Evolutionary conservation across 2,329 filamentous ascomycete species (phyloP).

Genomic region (Hansfordia pulvinata): DNA sequence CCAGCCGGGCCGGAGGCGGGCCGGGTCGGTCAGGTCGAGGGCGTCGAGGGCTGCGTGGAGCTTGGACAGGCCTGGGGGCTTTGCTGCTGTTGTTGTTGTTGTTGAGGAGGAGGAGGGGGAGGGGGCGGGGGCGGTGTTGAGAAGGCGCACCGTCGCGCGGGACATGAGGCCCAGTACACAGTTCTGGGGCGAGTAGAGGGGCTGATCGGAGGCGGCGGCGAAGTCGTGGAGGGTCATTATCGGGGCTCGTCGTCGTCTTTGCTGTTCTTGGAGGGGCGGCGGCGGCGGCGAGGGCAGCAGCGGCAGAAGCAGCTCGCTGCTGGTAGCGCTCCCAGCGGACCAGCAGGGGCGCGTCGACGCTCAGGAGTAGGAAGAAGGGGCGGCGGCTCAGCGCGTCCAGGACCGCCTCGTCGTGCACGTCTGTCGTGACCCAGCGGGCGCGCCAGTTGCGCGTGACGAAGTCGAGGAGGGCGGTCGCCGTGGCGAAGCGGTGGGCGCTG

Average conservation of each 20-base stretch:
- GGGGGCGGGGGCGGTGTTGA: too few relatives aligned
- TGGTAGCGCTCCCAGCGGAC: slow-evolving; percentile 73
- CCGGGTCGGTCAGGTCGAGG: slow-evolving; percentile 64
- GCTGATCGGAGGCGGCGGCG: slow-evolving; percentile 47
- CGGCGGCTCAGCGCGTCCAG: slow-evolving; percentile 65
- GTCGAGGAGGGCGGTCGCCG: slow-evolving; percentile 58
- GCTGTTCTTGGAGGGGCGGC: slow-evolving; percentile 5
- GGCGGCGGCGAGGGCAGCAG: slow-evolving; percentile 5
- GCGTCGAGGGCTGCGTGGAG: slow-evolving; percentile 60
- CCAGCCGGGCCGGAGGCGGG: slow-evolving; percentile 80
- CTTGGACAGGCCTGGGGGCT: slow-evolving; percentile 53
- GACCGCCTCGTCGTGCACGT: slow-evolving; percentile 59
- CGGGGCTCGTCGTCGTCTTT: slow-evolving; percentile 4
- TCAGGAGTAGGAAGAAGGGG: slow-evolving; percentile 87
- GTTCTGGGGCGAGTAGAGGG: slow-evolving; percentile 54
- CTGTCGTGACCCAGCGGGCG: slow-evolving; percentile 72
- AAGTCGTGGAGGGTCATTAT: slow-evolving; percentile 38
- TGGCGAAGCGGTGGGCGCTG: slow-evolving; percentile 40
- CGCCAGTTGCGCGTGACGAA: slow-evolving; percentile 80
- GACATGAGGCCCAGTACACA: slow-evolving; percentile 68
- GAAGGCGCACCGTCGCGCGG: slow-evolving; percentile 67
- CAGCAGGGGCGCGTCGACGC: slow-evolving; percentile 78
- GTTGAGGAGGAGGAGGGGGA: too few relatives aligned
- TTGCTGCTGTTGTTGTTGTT: too few relatives aligned
- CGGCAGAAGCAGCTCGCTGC: slow-evolving; percentile 6